A percentile compares a stretch with the other conserved stretches of the same genome.
phyloP scores from a whole-genome alignment of 345 rosid genomes.

The Hypericum androsaemum region DNA sequence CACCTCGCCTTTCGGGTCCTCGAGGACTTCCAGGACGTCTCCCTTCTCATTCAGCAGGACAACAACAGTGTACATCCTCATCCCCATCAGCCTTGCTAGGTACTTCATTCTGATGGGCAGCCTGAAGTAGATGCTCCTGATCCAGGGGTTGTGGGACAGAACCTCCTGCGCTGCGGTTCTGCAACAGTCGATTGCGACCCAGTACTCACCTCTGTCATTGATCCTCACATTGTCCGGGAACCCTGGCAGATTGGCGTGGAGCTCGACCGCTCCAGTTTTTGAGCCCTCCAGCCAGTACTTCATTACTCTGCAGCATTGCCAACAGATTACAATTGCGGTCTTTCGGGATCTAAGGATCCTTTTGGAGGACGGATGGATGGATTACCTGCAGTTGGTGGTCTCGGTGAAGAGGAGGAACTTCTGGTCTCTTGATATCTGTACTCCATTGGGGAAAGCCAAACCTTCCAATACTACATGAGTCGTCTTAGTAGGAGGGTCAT shows the following conservation, averaged over 20 bases:
- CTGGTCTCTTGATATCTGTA: slow-evolving; percentile 73
- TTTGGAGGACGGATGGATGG: background rate
- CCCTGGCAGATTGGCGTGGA: slow-evolving; percentile 71
- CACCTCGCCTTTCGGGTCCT: slow-evolving; percentile 71
- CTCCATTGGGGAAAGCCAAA: slow-evolving; percentile 91
- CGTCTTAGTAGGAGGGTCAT: slow-evolving; percentile 67
- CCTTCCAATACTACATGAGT: slow-evolving; percentile 76
- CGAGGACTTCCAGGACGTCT: slow-evolving; percentile 66
- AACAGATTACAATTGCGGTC: background rate
- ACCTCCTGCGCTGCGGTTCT: slow-evolving; percentile 73
- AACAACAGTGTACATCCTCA: slow-evolving; percentile 85
- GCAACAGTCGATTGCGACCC: slow-evolving; percentile 99
- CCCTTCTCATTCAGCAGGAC: slow-evolving; percentile 55
- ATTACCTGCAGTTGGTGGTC: slow-evolving; percentile 91
- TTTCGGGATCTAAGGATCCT: too few species aligned
- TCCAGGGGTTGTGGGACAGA: slow-evolving; percentile 69
- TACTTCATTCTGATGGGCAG: slow-evolving; percentile 56
- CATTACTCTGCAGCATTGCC: slow-evolving; percentile 39
- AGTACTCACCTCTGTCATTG: slow-evolving; percentile 70
- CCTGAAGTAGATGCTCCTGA: slow-evolving; percentile 63
- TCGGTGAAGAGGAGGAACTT: slow-evolving; percentile 75
- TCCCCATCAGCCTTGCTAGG: slow-evolving; percentile 72
- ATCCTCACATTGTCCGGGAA: slow-evolving; percentile 88
- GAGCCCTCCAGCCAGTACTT: slow-evolving; percentile 93
- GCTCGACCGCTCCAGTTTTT: slow-evolving; percentile 31